A percentile compares a stretch with the other conserved stretches of the same genome.
Conservation (phyloP, 768 basidiomycete species). For the Naganishia randhawae region DNA sequence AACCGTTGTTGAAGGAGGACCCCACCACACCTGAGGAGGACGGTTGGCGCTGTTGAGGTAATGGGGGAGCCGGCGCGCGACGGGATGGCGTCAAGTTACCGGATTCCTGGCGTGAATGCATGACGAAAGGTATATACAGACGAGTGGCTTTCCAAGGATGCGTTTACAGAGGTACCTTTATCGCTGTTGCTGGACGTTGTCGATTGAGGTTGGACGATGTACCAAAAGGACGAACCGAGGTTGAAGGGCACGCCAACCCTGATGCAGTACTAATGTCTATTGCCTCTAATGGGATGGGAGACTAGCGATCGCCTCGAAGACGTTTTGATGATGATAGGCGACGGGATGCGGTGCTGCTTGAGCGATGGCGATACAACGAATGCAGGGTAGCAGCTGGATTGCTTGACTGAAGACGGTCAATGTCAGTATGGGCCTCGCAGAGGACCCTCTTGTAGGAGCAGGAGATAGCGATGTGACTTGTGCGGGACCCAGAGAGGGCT, state of each 20-base stretch:
- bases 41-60: slow-evolving; percentile 18
- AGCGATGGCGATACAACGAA: neutral
- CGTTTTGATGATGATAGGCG: neutral
- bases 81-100: slow-evolving; percentile 25
- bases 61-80: slow-evolving; percentile 19
- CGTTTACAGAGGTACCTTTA: neutral
- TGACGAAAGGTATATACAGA: neutral
- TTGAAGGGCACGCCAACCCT: neutral
- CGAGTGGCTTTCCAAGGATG: neutral
- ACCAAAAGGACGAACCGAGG: neutral
- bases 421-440: slow-evolving; percentile 7
- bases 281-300: neutral
- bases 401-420: neutral
- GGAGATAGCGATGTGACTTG: neutral
- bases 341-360: neutral
- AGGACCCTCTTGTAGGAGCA: neutral
- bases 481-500: neutral
- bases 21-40: neutral
- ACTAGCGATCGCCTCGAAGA: neutral
- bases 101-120: slow-evolving; percentile 24
- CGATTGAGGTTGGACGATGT: neutral
- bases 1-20: neutral
- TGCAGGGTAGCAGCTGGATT: neutral
- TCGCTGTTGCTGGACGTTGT: neutral
- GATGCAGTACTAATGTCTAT: neutral